Evolutionary conservation across 768 basidiomycete genomes (phyloP).

Genomic region (Podaxis sp.): DNA sequence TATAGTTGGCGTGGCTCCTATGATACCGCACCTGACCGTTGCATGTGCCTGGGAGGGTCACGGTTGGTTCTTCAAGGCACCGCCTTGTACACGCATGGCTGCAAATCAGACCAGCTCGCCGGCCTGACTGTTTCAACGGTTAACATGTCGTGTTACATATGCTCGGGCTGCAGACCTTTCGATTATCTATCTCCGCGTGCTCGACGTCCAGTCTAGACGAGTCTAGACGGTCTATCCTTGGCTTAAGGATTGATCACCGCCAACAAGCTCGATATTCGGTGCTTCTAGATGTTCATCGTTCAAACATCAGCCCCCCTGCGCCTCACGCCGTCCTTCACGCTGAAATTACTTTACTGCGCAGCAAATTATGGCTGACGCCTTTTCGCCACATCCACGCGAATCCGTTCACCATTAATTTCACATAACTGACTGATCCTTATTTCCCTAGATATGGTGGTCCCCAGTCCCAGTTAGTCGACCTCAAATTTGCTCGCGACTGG

Average conservation of each 20-base stretch:
- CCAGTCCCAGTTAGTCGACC: constrained; percentile 73
- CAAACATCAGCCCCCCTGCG: neutral
- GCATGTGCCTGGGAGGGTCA: neutral
- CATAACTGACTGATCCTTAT: constrained; percentile 1
- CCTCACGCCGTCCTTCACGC: neutral
- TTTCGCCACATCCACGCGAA: neutral
- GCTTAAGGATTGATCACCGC: neutral
- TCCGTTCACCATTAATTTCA: neutral
- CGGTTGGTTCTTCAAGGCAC: neutral
- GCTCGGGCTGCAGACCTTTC: neutral
- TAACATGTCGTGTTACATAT: neutral
- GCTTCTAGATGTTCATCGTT: neutral
- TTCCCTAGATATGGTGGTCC: constrained; percentile 84
- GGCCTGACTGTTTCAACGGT: neutral
- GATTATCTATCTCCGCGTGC: neutral
- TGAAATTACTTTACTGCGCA: neutral
- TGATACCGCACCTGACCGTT: neutral
- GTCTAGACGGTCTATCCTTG: neutral
- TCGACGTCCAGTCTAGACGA: constrained; percentile 6
- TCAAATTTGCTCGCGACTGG: constrained; percentile 75
- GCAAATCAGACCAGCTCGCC: constrained; percentile 1
- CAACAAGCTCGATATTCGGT: neutral
- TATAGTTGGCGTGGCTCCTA: constrained; percentile 2
- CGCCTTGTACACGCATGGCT: neutral
- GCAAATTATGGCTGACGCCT: neutral